phyloP scores from a whole-genome alignment of 352 stramenopile genomes.

The Thraustochytrium striatum region DNA sequence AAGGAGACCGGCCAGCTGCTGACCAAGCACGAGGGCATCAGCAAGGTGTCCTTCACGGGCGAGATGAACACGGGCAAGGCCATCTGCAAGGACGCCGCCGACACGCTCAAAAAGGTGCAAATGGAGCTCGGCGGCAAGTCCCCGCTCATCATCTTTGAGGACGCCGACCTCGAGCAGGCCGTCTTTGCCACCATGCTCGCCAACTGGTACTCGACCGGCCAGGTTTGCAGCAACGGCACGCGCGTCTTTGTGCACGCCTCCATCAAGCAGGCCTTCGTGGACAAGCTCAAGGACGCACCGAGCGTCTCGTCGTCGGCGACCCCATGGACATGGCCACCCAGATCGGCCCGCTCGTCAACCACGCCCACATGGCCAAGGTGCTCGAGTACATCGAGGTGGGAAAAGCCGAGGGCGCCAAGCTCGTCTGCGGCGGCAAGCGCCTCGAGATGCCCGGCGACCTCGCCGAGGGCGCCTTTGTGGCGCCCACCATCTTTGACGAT shows the following conservation, averaged over 20 bases:
- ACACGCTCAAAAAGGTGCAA: conserved; percentile 70
- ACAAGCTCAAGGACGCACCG: conserved; percentile 65
- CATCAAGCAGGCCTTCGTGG: conserved; percentile 74
- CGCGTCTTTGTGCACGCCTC: conserved; percentile 75
- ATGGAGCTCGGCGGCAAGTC: conserved; percentile 86
- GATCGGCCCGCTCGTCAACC: conserved; percentile 78
- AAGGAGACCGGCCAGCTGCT: conserved; percentile 44
- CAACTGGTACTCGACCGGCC: conserved; percentile 76
- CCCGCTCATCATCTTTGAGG: conserved; percentile 83
- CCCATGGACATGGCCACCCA: conserved; percentile 69
- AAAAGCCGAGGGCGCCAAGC: conserved; percentile 72
- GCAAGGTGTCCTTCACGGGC: conserved; percentile 84
- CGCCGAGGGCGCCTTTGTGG: conserved; percentile 73
- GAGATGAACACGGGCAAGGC: conserved; percentile 71
- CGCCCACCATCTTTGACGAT: conserved; percentile 81
- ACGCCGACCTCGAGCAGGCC: conserved; percentile 67
- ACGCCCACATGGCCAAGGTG: conserved; percentile 70
- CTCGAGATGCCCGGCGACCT: conserved; percentile 72
- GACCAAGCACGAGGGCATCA: conserved; percentile 64
- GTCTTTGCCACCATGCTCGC: conserved; percentile 73
- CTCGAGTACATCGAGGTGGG: conserved; percentile 60
- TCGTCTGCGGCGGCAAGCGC: conserved; percentile 74
- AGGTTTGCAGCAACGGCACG: conserved; percentile 82
- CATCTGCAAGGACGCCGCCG: conserved; percentile 69
- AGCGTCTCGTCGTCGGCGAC: conserved; percentile 69